Evolutionary conservation across 2,329 filamentous ascomycete genomes (phyloP).

Genomic region (Phyllosticta ampelicida): DNA sequence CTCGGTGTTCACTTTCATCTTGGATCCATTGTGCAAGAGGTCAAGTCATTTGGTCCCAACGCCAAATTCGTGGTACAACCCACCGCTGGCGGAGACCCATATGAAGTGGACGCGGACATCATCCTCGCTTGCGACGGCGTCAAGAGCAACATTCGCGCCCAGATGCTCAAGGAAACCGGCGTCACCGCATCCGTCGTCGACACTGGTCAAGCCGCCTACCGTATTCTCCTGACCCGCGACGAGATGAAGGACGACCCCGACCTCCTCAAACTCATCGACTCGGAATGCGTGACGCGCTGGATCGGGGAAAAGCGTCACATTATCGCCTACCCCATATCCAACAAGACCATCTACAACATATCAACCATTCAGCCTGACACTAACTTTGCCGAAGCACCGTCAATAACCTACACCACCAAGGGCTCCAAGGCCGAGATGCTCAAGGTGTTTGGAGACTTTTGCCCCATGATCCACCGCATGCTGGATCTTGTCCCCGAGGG

Average conservation of each 20-base stretch:
- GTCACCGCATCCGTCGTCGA: slow-evolving; percentile 49
- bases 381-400: slow-evolving; percentile 46
- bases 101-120: slow-evolving; percentile 40
- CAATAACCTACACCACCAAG: slow-evolving; percentile 52
- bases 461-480: slow-evolving; percentile 49
- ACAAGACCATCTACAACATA: slow-evolving; percentile 57
- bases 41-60: slow-evolving; percentile 49
- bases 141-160: slow-evolving; percentile 36
- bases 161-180: slow-evolving; percentile 45
- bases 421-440: slow-evolving; percentile 52
- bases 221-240: slow-evolving; percentile 62
- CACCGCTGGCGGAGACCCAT: slow-evolving; percentile 41
- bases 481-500: slow-evolving; percentile 51
- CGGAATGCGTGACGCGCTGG: slow-evolving; percentile 61
- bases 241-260: slow-evolving; percentile 58
- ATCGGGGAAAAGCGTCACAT: slow-evolving; percentile 66
- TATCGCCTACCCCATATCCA: slow-evolving; percentile 64
- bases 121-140: slow-evolving; percentile 39
- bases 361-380: slow-evolving; percentile 51
- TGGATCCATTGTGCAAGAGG: slow-evolving; percentile 42
- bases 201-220: slow-evolving; percentile 67
- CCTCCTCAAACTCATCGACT: slow-evolving; percentile 54
- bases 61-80: slow-evolving; percentile 51
- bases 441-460: slow-evolving; percentile 49
- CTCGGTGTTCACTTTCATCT: slow-evolving; percentile 59